phyloP scores from a whole-genome alignment of 345 rosid genomes.

The Sisymbrium irio region DNA sequence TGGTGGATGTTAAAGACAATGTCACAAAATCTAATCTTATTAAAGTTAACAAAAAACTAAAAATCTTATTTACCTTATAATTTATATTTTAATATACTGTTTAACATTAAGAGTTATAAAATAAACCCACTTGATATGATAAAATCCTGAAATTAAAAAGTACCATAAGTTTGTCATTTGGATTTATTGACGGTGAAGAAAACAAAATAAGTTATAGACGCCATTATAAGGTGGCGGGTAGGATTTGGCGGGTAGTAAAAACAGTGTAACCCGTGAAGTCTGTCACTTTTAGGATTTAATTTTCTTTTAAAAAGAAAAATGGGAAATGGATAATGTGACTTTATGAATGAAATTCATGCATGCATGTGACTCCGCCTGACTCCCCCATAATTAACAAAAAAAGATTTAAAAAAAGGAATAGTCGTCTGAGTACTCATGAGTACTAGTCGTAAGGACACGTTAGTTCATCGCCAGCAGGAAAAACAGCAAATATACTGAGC shows the following conservation, averaged over 20 bases:
- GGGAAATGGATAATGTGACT: slow-evolving; percentile 19
- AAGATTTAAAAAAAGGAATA: background rate
- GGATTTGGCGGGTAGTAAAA: slow-evolving; percentile 28
- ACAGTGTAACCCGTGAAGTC: slow-evolving; percentile 34
- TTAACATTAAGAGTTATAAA: background rate
- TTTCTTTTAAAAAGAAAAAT: background rate
- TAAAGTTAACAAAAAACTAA: no score
- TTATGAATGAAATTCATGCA: slow-evolving; percentile 24
- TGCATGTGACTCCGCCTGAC: slow-evolving; percentile 36
- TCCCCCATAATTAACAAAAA: background rate
- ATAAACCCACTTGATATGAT: background rate
- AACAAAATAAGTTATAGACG: slow-evolving; percentile 13
- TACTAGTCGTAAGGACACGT: background rate
- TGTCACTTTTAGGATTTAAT: slow-evolving; percentile 3
- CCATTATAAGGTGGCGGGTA: slow-evolving; percentile 12
- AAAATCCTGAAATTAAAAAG: background rate
- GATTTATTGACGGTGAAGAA: slow-evolving; percentile 2
- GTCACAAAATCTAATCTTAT: background rate
- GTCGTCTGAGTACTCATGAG: slow-evolving; percentile 12
- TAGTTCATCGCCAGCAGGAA: background rate
- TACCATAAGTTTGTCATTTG: background rate
- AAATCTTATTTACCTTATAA: background rate
- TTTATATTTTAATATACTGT: background rate
- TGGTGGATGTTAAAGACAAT: no score
- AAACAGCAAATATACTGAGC: background rate